Evolutionary conservation across 306 rosid species (phyloP).

Genomic region (Hippophae gyantsensis): DNA sequence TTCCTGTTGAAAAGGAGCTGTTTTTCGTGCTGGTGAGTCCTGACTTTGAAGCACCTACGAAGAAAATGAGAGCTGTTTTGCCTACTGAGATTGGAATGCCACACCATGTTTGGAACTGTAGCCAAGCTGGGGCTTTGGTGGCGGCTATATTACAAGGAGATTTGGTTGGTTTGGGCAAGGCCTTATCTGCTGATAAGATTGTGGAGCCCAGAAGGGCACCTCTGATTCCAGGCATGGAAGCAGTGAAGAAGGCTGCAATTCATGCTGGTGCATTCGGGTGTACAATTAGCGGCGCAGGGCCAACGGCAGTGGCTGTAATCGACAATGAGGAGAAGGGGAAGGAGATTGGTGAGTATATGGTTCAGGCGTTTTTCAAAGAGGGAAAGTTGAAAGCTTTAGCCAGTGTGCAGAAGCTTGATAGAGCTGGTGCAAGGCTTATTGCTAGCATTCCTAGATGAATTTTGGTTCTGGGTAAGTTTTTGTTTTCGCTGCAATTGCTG

Average conservation of each 20-base stretch:
- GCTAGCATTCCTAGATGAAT: conserved; percentile 29
- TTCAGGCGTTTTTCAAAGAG: conserved; percentile 40
- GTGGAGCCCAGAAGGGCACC: conserved; percentile 87
- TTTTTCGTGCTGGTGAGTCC: conserved; percentile 64
- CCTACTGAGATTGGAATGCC: conserved; percentile 73
- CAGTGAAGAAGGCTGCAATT: conserved; percentile 70
- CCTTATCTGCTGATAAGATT: conserved; percentile 61
- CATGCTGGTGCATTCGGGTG: conserved; percentile 80
- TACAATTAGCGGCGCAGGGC: conserved; percentile 97
- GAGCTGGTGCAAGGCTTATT: conserved; percentile 68
- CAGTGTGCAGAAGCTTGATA: conserved; percentile 51
- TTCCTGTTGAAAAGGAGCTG: conserved; percentile 45
- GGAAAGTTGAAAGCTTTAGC: conserved; percentile 63
- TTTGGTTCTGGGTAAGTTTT: too few species aligned
- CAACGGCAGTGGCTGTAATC: conserved; percentile 57
- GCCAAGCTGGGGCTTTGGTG: conserved; percentile 83
- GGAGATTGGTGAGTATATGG: conserved; percentile 51
- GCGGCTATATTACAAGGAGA: conserved; percentile 73
- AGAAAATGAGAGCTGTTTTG: conserved; percentile 73
- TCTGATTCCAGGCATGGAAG: conserved; percentile 87
- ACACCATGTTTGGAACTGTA: conserved; percentile 76
- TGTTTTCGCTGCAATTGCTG: too few species aligned
- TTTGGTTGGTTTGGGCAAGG: conserved; percentile 48
- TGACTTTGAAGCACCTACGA: conserved; percentile 82
- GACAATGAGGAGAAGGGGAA: conserved; percentile 36